Conservation (phyloP, 306 rosid species). For the Quercus rubra region DNA sequence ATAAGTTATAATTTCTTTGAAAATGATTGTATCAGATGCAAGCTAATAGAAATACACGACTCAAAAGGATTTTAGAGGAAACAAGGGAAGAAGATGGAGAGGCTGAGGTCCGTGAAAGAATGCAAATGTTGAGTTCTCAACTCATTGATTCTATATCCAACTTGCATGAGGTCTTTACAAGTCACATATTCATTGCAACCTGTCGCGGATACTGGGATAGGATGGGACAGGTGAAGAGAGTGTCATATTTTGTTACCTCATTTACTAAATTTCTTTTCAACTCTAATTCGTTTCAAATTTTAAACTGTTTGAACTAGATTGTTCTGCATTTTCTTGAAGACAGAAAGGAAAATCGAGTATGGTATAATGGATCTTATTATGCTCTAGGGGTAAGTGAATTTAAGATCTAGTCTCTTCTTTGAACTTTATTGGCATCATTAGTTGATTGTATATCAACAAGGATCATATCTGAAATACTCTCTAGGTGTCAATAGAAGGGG, state of each 20-base stretch:
- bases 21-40: constrained; percentile 57
- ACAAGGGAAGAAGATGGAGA: constrained; percentile 92
- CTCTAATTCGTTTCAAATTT: constrained; percentile 6
- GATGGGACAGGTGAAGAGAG: constrained; percentile 80
- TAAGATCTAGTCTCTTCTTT: background rate
- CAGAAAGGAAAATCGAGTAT: constrained; percentile 86
- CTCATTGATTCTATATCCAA: constrained; percentile 78
- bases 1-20: background rate
- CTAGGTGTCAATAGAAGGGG: background rate
- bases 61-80: constrained; percentile 88
- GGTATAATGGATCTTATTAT: constrained; percentile 89
- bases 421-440: background rate
- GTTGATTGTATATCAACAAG: background rate
- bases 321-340: constrained; percentile 87
- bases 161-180: constrained; percentile 80
- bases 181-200: constrained; percentile 70
- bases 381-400: constrained; percentile 84
- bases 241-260: background rate
- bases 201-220: constrained; percentile 93
- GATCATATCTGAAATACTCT: background rate
- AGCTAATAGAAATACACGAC: constrained; percentile 61
- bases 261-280: constrained; percentile 10
- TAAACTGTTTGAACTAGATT: constrained; percentile 41
- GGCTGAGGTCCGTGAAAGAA: constrained; percentile 86
- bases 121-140: constrained; percentile 77